Base-by-base conservation (phyloP, 1,139 yeast species). In the Pneumocystis sp. region DNA sequence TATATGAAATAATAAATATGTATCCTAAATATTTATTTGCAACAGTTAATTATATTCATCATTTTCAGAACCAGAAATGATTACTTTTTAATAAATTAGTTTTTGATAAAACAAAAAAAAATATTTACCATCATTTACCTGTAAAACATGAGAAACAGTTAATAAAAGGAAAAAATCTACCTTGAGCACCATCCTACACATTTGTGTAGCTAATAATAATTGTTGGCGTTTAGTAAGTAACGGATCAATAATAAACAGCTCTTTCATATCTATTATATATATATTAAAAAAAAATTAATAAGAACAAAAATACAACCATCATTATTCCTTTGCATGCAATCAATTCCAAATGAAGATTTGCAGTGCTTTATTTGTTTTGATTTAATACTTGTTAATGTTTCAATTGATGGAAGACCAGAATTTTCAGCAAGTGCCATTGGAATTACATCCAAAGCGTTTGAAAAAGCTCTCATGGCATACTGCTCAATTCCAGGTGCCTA, bases 141-240 rank as follows among this genome's bases (percentile, higher is more conserved):
- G 21, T 10, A 50, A 50, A 25, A 40, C 2, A 50, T 50, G 12
- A 50, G 57, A 50, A 21, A 10, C 10, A 25, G 5, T 50, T 25
- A 50, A 50, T 50, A 25, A 3, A 25, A 25, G n/a, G 19, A 40
- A 25, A 44, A 44, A 50, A 50, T n/a, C 8, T 50, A 93, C 95
- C 81, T 93, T 93, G 75, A 93, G 82, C 69, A 95, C 90, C 98
- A 93, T 95, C 79, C 98, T 83, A 67, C 97, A 90, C 75, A 93
- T 82, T 78, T 93, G 98, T 6, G 98, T 93, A 63, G 98, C 98
- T 75, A 95, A 82, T 74, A 89, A 79, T 70, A 93, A 82, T 77
- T 95, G 99, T 76, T 95, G 97, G 76, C 89, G 89, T 81, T 93
- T 93, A 72, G 98, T 97, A 72, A 93, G 90, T 76, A 89, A 84